Evolutionary conservation across 1,139 yeast species (phyloP).

Genomic region (Neolecta irregularis): DNA sequence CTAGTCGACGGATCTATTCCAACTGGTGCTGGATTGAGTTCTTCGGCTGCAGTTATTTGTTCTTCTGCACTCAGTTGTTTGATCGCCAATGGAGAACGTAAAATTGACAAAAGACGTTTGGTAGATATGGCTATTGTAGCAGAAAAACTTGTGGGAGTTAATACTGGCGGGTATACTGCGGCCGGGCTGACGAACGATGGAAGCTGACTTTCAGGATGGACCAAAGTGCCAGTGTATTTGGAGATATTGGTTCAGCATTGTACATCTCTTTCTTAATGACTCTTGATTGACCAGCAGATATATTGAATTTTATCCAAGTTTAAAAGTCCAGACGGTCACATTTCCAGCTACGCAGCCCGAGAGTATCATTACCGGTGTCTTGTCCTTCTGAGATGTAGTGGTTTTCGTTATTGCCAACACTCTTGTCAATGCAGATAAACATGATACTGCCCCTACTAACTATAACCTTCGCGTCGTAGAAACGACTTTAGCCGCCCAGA

Average conservation of each 20-base stretch:
- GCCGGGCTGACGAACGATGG: too few species aligned
- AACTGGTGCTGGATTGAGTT: slow-evolving; percentile 56
- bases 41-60: slow-evolving; percentile 61
- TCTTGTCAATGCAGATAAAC: slow-evolving; percentile 46
- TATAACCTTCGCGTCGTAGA: slow-evolving; percentile 61
- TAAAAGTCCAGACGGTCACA: slow-evolving; percentile 40
- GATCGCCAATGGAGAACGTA: slow-evolving; percentile 35
- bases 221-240: slow-evolving; percentile 57
- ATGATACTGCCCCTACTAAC: slow-evolving; percentile 53
- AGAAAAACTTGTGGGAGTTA: slow-evolving; percentile 60
- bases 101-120: slow-evolving; percentile 37
- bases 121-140: slow-evolving; percentile 50
- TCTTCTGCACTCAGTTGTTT: slow-evolving; percentile 47
- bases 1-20: slow-evolving; percentile 54
- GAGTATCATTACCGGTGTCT: too few species aligned
- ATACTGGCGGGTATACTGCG: slow-evolving; percentile 56
- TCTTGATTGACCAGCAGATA: too few species aligned
- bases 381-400: too few species aligned
- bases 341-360: slow-evolving; percentile 37
- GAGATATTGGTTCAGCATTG: slow-evolving; percentile 45
- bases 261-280: too few species aligned
- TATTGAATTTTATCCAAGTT: slow-evolving; percentile 47
- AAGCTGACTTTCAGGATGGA: too few species aligned
- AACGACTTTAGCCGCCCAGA: slow-evolving; percentile 46
- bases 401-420: slow-evolving; percentile 51